These are phyloP conservation scores for Coleophoma cylindrospora DNA, from an alignment of 2,329 filamentous ascomycete species.

Conservation along the genomic window DNA sequence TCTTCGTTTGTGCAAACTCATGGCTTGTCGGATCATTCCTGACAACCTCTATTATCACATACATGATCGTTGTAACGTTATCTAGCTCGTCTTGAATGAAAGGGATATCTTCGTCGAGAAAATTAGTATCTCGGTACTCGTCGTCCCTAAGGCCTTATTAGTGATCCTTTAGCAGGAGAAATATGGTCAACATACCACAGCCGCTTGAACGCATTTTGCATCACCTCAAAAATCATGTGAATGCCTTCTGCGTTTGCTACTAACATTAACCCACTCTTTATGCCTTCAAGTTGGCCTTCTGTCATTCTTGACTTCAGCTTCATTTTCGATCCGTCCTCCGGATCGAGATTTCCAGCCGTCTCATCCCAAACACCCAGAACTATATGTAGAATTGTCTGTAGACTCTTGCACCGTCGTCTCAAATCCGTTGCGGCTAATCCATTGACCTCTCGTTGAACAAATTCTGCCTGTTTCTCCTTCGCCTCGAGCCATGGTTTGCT, in stretches of 20 bases:
- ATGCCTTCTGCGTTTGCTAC: slow-evolving; percentile 41
- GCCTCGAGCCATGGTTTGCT: slow-evolving; percentile 62
- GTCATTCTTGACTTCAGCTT: slow-evolving; percentile 44
- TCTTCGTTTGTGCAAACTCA: slow-evolving; percentile 28
- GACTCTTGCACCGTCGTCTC: slow-evolving; percentile 43
- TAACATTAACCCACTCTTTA: slow-evolving; percentile 48
- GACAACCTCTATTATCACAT: slow-evolving; percentile 52
- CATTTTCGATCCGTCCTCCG: slow-evolving; percentile 37
- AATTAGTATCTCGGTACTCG: slow-evolving; percentile 26
- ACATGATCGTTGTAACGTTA: slow-evolving; percentile 60
- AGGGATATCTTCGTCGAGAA: slow-evolving; percentile 26
- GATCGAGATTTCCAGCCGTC: slow-evolving; percentile 47
- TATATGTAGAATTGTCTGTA: slow-evolving; percentile 55
- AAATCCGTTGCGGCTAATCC: slow-evolving; percentile 40
- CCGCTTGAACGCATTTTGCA: slow-evolving; percentile 23
- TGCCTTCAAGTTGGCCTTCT: slow-evolving; percentile 51
- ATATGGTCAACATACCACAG: slow-evolving; percentile 24
- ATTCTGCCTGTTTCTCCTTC: slow-evolving; percentile 48
- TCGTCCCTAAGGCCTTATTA: slow-evolving; percentile 16
- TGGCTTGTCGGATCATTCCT: slow-evolving; percentile 47
- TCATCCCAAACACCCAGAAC: slow-evolving; percentile 66
- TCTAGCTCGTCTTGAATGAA: slow-evolving; percentile 51
- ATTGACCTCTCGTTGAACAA: slow-evolving; percentile 50
- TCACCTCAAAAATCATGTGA: slow-evolving; percentile 19
- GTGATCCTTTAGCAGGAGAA: no score